Base-by-base conservation (phyloP, 208 protist genomes). In the Trypanosomatidae sp. region DNA sequence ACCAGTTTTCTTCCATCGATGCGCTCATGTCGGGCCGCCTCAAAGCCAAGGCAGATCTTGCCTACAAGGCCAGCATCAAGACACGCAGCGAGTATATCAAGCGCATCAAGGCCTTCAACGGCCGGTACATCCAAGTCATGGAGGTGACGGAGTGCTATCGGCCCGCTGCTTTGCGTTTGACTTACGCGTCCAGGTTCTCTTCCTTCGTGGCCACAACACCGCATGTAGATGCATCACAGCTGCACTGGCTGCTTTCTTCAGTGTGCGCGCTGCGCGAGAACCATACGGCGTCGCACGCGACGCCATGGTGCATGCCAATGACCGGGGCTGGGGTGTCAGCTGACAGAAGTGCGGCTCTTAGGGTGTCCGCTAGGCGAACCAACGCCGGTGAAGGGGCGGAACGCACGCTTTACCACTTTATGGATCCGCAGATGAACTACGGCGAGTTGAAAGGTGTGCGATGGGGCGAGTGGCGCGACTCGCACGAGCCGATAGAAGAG, bases 21-120 rank as follows among this genome's bases (percentile, higher is more conserved):
- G 86, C 81, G 13, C 77, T 93, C 60, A 92, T 96, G 80, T 87
- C 86, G 28, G 82, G 83, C 62, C 74, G 89, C 1, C 90, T 82
- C 8, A 91, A 94, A 64, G 66, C 73, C 15, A 96, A 93, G 81
- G 80, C 85, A 6, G 91, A 94, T 56, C 58, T 82, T 19, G 89
- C 89, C 3, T 81, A 88, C 69, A 91, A 92, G 59, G 74, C 71
- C 1, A 79, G 80, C 68, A 83, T 94, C 44, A 91, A 91, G 71
- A 80, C 81, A 2, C 85, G 91, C 58, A 85, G 80, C 62, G 89
- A 94, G 76, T 91, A 91, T 80, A 89, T 96, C 69, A 88, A 94
- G 62, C 87, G 86, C 49, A 86, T 95, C 79, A 93, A 90, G 69
- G 66, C 76, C 17, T 93, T 93, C 79, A 93, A 87, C 71, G 69